Conservation (phyloP, 352 stramenopile genomes). For the Globisporangium perplexum region DNA sequence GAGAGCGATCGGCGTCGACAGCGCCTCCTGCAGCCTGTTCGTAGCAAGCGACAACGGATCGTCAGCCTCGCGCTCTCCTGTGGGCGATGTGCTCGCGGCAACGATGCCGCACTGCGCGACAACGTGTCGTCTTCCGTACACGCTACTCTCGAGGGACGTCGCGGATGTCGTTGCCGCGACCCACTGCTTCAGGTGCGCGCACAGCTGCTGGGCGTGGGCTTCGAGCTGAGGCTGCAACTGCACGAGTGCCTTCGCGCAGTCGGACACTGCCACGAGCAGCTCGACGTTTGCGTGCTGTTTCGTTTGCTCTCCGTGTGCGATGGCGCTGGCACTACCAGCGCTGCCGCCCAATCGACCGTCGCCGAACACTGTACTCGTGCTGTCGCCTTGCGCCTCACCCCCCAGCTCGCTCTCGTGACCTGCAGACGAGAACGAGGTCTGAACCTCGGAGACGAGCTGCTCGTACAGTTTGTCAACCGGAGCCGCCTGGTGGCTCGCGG, state of each 20-base stretch:
- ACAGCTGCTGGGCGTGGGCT: conserved; percentile 21
- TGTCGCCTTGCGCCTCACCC: conserved; percentile 7
- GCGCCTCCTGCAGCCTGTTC: conserved; percentile 7
- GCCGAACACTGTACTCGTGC: conserved; percentile 23
- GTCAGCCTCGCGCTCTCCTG: not conserved
- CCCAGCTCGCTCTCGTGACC: conserved; percentile 16
- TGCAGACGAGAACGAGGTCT: conserved; percentile 5
- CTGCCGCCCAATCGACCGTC: conserved; percentile 31
- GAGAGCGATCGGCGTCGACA: not conserved
- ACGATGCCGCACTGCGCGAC: too few relatives aligned
- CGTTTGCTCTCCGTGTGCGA: conserved; percentile 8
- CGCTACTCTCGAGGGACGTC: conserved; percentile 6
- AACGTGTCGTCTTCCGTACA: too few relatives aligned
- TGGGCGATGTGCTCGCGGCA: too few relatives aligned
- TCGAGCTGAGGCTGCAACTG: conserved; percentile 20
- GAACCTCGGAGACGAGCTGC: conserved; percentile 32
- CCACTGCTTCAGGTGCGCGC: conserved; percentile 18
- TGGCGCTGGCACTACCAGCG: conserved; percentile 4
- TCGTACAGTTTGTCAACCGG: conserved; percentile 34
- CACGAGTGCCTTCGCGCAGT: conserved; percentile 31
- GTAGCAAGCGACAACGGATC: not conserved
- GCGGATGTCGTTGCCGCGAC: not conserved
- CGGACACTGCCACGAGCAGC: conserved; percentile 27
- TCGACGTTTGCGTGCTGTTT: conserved; percentile 14
- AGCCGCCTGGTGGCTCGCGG: conserved; percentile 24